Base-by-base conservation (phyloP, 2,329 filamentous ascomycete species). In the Daldinia eschscholtzii region DNA sequence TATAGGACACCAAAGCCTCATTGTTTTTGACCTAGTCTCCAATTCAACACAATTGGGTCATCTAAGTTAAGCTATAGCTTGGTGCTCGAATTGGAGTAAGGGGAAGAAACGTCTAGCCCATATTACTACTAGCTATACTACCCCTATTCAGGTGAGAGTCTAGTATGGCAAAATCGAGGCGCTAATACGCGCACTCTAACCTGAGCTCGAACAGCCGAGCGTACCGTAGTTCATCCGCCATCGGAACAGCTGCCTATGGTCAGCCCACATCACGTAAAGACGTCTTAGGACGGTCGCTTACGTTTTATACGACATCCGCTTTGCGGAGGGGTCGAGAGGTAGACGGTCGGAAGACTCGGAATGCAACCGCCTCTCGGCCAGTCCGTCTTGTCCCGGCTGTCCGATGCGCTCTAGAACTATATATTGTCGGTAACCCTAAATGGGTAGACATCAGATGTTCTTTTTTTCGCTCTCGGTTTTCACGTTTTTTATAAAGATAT, bases 321-420 rank as follows among this genome's bases (percentile, higher is more conserved):
- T 52, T 18, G 15, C n/a, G 46, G 46, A 33, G 26, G 15, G 7
- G 9, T 5, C 26, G 13, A 42, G n/a, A 10, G 33, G 35, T 15
- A 39, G n/a, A 48, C 41, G 39, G 53, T 50, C 56, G 37, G 48
- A 64, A 60, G 28, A 41, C 3, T n/a, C 56, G 62, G 62, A 20
- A 64, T 48, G 20, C 30, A 48, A 30, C 23, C 33, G n/a, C 23
- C 48, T 35, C 12, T 39, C 37, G 37, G 55, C 3, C 13, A 35
- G 5, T 44, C 26, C 26, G 26, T 44, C 48, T 42, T 26, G 10
- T 12, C 46, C 46, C 26, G 7, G 46, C 7, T 6, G 44, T 46
- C 44, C 44, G 44, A 48, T 13, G 23, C 28, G 28, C 18, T 5
- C n/a, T 35, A 20, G 2, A 20, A 35, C 12, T 12, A 48, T 23